phyloP scores from a whole-genome alignment of 768 basidiomycete species.

The Amanita molliuscula region DNA sequence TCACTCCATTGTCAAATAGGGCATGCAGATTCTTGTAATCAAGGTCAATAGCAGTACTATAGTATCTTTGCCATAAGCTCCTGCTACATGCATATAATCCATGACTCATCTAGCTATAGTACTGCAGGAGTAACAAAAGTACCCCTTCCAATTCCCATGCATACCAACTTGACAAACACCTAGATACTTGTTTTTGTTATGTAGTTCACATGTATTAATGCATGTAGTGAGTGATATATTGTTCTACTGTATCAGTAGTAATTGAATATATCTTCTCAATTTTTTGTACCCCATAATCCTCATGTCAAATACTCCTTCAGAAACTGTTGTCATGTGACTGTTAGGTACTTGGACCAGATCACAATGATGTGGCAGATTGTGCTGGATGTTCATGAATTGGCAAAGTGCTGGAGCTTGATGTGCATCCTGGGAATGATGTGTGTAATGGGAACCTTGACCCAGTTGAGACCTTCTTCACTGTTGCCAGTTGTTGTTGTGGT shows the following conservation, averaged over 20 bases:
- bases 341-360: neutral
- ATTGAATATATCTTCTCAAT: no score
- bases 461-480: no score
- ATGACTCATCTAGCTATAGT: constrained; percentile 16
- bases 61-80: no score
- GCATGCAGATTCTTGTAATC: constrained; percentile 49
- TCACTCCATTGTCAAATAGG: constrained; percentile 27
- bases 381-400: neutral
- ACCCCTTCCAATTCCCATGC: neutral
- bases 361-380: neutral
- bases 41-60: constrained; percentile 33
- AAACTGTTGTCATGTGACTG: neutral
- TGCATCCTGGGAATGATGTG: no score
- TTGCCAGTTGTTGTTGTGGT: no score
- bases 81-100: constrained; percentile 3
- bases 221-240: neutral
- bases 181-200: neutral
- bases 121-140: constrained; percentile 39
- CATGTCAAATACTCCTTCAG: constrained; percentile 3
- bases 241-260: no score
- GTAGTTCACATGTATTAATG: neutral
- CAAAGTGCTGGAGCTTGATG: no score
- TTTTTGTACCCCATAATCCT: no score
- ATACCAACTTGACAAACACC: neutral
- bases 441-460: no score